Percentiles rank a stretch among this genome's conserved stretches.
These are phyloP conservation scores for Raphanus hybrid DNA, from an alignment of 441 rosid species.

Conservation along the genomic window DNA sequence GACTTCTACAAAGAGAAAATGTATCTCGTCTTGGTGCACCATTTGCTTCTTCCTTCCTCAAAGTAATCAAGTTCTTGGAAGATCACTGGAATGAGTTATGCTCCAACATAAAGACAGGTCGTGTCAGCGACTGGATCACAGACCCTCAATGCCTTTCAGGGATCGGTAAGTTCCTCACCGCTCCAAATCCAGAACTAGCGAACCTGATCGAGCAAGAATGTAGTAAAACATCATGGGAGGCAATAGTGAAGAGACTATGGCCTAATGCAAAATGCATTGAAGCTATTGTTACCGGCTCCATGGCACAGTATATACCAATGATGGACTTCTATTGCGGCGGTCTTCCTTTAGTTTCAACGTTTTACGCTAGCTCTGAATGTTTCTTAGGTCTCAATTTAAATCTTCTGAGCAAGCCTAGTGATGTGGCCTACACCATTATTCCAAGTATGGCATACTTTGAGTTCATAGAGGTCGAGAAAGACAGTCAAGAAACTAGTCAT, in stretches of 20 bases:
- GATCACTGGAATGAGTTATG: conserved; percentile 66
- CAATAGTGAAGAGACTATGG: conserved; percentile 69
- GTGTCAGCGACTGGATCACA: conserved; percentile 63
- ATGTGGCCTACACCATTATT: conserved; percentile 69
- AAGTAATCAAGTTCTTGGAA: conserved; percentile 70
- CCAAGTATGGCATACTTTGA: conserved; percentile 81
- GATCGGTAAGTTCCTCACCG: conserved; percentile 40
- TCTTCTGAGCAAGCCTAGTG: conserved; percentile 59
- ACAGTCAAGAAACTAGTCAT: conserved; percentile 32
- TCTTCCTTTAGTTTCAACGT: conserved; percentile 61
- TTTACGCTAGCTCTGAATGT: conserved; percentile 48
- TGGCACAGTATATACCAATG: conserved; percentile 71
- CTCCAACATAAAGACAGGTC: conserved; percentile 56
- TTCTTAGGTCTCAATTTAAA: conserved; percentile 64
- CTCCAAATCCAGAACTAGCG: conserved; percentile 55
- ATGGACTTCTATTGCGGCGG: conserved; percentile 69
- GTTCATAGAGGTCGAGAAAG: conserved; percentile 58
- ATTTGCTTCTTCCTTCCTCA: conserved; percentile 66
- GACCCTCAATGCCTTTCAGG: conserved; percentile 51
- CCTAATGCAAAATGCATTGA: conserved; percentile 71
- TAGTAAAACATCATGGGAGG: conserved; percentile 63
- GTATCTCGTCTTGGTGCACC: conserved; percentile 65
- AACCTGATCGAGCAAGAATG: conserved; percentile 53
- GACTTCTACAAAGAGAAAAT: conserved; percentile 57
- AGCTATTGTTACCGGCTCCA: conserved; percentile 64